phyloP scores from a whole-genome alignment of 352 stramenopile species.

The Globisporangium middletonii region DNA sequence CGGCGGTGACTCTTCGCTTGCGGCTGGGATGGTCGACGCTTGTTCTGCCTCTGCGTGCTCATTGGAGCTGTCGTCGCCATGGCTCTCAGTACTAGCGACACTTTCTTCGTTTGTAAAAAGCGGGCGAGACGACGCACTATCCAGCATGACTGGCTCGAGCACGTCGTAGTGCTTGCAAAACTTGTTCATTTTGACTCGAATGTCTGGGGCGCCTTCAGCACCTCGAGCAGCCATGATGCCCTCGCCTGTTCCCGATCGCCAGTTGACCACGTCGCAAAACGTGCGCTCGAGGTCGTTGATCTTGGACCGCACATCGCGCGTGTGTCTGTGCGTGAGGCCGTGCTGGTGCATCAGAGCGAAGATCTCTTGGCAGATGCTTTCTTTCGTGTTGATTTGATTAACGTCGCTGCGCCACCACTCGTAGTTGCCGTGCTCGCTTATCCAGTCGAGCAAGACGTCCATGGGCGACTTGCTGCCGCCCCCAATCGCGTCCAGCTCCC shows the following conservation, averaged over 20 bases:
- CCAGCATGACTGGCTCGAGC: not conserved
- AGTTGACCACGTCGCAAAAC: not conserved
- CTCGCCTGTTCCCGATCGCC: not conserved
- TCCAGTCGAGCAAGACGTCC: not conserved
- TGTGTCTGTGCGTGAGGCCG: not conserved
- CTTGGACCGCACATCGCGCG: not conserved
- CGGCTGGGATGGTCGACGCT: too few relatives aligned
- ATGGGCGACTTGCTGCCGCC: not conserved
- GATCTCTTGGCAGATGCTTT: not conserved
- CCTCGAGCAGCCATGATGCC: not conserved
- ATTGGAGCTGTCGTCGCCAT: too few relatives aligned
- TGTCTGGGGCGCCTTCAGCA: not conserved
- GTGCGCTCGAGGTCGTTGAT: not conserved
- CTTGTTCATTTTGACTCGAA: not conserved
- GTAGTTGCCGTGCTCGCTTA: not conserved
- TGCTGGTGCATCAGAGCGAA: not conserved
- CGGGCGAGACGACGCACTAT: too few relatives aligned
- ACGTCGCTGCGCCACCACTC: not conserved
- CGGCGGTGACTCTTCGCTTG: too few relatives aligned
- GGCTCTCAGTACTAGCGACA: too few relatives aligned
- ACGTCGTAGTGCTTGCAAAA: not conserved
- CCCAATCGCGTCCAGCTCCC: too few relatives aligned
- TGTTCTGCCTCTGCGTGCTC: too few relatives aligned
- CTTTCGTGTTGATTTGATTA: not conserved
- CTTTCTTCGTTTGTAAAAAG: too few relatives aligned